Evolutionary conservation across 768 basidiomycete species (phyloP).

Genomic region (Russula sp.): DNA sequence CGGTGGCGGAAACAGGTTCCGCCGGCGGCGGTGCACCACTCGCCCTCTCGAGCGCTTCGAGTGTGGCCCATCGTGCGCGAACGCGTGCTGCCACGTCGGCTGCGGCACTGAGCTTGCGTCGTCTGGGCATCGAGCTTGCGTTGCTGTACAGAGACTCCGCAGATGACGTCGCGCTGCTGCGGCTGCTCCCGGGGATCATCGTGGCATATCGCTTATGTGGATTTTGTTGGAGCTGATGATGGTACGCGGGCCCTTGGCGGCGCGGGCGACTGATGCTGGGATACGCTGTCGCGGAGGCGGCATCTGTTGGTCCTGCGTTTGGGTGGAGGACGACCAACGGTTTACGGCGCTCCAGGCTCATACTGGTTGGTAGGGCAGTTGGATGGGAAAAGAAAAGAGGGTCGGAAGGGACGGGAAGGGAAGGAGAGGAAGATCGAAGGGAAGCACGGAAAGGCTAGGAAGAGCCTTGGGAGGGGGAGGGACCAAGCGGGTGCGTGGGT

Average conservation of each 20-base stretch:
- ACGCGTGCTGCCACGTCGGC: slow-evolving; percentile 20
- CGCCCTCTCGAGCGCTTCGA: slow-evolving; percentile 16
- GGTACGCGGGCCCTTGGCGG: slow-evolving; percentile 7
- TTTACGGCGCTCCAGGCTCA: slow-evolving; percentile 15
- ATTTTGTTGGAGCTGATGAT: neutral
- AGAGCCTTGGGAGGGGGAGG: slow-evolving; percentile 4
- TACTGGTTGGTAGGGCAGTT: neutral
- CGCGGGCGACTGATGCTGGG: slow-evolving; percentile 12
- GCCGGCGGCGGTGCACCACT: neutral
- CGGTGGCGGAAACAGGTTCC: neutral
- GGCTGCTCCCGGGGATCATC: slow-evolving; percentile 12
- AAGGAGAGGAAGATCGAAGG: neutral
- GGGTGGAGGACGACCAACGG: slow-evolving; percentile 8
- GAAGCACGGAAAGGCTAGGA: neutral
- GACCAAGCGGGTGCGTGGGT: slow-evolving; percentile 4
- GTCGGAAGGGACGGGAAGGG: neutral
- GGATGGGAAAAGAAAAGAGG: neutral
- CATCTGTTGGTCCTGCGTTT: neutral
- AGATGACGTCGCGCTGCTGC: slow-evolving; percentile 18
- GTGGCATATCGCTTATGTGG: slow-evolving; percentile 18
- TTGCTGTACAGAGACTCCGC: slow-evolving; percentile 11
- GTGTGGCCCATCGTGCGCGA: slow-evolving; percentile 18
- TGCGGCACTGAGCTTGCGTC: slow-evolving; percentile 19
- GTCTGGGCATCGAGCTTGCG: slow-evolving; percentile 1
- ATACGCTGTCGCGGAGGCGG: neutral